Evolutionary conservation across 176 grass and related monocot species (phyloP).

Genomic region (Avena atlantica): DNA sequence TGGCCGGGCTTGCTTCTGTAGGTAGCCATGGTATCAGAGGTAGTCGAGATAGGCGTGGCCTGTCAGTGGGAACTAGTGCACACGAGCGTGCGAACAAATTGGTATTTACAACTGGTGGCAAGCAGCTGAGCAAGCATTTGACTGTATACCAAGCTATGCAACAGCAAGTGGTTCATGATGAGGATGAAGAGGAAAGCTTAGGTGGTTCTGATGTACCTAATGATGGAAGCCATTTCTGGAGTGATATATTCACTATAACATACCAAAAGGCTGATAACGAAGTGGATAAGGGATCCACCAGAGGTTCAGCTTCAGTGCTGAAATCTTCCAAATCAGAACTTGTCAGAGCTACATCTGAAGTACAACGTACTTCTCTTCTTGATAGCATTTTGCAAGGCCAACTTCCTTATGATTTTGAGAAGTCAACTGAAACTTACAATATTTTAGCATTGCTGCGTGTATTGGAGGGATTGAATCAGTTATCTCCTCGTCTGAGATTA

Average conservation of each 20-base stretch:
- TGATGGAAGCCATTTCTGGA: constrained; percentile 80
- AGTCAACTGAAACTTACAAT: constrained; percentile 69
- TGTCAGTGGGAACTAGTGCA: constrained; percentile 47
- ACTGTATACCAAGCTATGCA: constrained; percentile 93
- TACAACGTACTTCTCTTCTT: constrained; percentile 55
- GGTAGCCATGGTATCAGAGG: constrained; percentile 68
- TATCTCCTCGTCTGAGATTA: constrained; percentile 66
- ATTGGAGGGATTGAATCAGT: constrained; percentile 78
- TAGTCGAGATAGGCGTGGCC: constrained; percentile 61
- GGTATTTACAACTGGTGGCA: constrained; percentile 75
- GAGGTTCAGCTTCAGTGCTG: constrained; percentile 50
- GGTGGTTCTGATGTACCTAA: constrained; percentile 61
- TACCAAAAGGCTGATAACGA: constrained; percentile 85
- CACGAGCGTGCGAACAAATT: constrained; percentile 67
- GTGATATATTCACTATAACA: constrained; percentile 88
- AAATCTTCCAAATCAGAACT: constrained; percentile 60
- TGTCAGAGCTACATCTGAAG: constrained; percentile 42
- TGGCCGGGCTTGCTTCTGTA: constrained; percentile 83
- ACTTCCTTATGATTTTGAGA: constrained; percentile 83
- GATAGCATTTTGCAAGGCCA: constrained; percentile 86
- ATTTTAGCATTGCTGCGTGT: constrained; percentile 81
- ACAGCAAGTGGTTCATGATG: constrained; percentile 64
- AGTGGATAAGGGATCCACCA: constrained; percentile 46
- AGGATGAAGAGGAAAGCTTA: constrained; percentile 71
- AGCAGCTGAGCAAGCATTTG: constrained; percentile 81